Evolutionary conservation across 768 basidiomycete species (phyloP), one percentile per base, ranked within the genome.

Genomic region (Suillus spraguei): DNA sequence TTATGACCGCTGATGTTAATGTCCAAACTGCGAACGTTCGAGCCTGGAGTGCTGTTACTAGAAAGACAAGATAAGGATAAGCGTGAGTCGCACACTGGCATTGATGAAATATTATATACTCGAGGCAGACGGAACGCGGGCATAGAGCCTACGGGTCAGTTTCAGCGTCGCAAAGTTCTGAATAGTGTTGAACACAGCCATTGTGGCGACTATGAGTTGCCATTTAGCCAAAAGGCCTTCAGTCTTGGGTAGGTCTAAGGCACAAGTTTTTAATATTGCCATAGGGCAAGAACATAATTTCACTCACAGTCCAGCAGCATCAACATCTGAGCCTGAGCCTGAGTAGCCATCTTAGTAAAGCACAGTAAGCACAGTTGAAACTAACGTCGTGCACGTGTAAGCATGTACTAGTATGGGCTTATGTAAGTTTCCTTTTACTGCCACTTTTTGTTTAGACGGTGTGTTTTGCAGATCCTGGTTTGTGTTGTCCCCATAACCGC

Each of bases 21-120:
- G 96, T 98, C 97, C 97, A 99, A 1, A 87, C 83, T 1, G 85
- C 96, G 72, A 97, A 97, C 5, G 95, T 92, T 53, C 97, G 85
- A 42, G 93, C 91, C 67, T 96, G 93, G 22, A 99, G 82, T 20
- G 82, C 76, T 8, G 94, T 95, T 13, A 99, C 97, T 97, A 76
- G 8, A 47, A 54, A 61, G 38, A 24, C 10, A 22, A 41, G 22
- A 1, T 20, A 56, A 49, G 42, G 22, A 1, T 20, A 56, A 49
- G 42, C 13, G 20, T 44, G 28, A 11, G 16, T 14, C 4, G 60
- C 9, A 5, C 16, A 0, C 20, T 16, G 14, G 13, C 24, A n/a
- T 0, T 38, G 39, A 24, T 32, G 54, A 16, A 59, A 28, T 60
- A 63, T 66, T 35, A 10, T 38, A 58, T 62, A 84, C 85, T 77